Conservation (phyloP, 2,329 filamentous ascomycete species). For the Thelonectria rubi region DNA sequence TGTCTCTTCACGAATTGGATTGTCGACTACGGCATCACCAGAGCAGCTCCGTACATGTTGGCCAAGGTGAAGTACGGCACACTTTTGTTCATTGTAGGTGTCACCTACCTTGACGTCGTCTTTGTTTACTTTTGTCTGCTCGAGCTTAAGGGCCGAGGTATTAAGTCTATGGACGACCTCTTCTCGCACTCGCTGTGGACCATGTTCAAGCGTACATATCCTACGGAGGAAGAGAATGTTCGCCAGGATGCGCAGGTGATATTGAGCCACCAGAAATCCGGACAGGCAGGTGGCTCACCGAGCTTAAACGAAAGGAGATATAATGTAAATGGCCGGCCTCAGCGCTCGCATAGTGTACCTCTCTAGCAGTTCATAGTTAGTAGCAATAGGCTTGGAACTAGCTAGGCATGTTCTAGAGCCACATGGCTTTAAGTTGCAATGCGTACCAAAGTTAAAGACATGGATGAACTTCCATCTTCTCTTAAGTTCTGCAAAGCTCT, state of each 20-base stretch:
- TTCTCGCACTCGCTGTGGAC: constrained; percentile 17
- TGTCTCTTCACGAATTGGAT: constrained; percentile 35
- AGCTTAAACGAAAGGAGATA: background rate
- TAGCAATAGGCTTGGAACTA: too few relatives aligned
- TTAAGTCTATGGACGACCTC: constrained; percentile 20
- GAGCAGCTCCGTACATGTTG: constrained; percentile 34
- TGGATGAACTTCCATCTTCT: too few relatives aligned
- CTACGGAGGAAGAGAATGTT: constrained; percentile 20
- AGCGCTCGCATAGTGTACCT: too few relatives aligned
- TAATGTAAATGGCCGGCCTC: too few relatives aligned
- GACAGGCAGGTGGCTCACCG: constrained; percentile 7
- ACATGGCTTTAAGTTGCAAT: too few relatives aligned
- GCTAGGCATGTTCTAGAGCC: too few relatives aligned
- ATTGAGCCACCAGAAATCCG: constrained; percentile 5
- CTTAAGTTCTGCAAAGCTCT: too few relatives aligned
- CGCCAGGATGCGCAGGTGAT: constrained; percentile 19
- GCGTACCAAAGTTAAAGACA: too few relatives aligned
- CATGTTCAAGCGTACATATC: constrained; percentile 23
- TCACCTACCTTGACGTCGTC: constrained; percentile 18
- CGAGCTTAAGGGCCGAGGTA: constrained; percentile 20
- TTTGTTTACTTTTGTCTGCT: constrained; percentile 22
- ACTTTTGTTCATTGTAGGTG: constrained; percentile 31
- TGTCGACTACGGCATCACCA: constrained; percentile 31
- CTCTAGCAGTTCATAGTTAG: too few relatives aligned
- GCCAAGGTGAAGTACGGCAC: constrained; percentile 27